phyloP scores from a whole-genome alignment of 257 asterid species.

The Lavandula angustifolia region DNA sequence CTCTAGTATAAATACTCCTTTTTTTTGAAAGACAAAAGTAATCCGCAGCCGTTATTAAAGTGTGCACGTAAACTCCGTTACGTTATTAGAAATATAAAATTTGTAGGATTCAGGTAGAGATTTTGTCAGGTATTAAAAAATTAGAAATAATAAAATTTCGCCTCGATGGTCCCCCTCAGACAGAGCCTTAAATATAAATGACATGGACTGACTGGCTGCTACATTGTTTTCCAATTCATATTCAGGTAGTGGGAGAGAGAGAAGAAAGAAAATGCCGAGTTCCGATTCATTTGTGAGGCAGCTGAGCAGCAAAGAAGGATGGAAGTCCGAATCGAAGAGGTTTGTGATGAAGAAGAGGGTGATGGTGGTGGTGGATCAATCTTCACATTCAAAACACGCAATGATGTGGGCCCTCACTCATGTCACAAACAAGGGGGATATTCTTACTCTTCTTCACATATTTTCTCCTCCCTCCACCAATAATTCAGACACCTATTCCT shows the following conservation, averaged over 20 bases:
- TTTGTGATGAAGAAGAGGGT: slow-evolving; percentile 86
- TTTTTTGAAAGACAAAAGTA: too few relatives aligned
- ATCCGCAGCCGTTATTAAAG: too few relatives aligned
- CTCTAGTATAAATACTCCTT: too few relatives aligned
- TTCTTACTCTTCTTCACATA: slow-evolving; percentile 75
- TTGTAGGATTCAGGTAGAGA: too few relatives aligned
- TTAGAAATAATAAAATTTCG: too few relatives aligned
- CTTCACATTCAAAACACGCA: slow-evolving; percentile 69
- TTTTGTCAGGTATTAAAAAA: too few relatives aligned
- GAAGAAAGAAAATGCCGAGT: slow-evolving; percentile 45
- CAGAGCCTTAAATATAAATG: too few relatives aligned
- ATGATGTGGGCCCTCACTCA: slow-evolving; percentile 98
- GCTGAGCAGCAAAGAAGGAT: slow-evolving; percentile 70
- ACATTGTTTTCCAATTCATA: too few relatives aligned
- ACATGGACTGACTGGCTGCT: too few relatives aligned
- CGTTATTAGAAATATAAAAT: too few relatives aligned
- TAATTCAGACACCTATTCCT: slow-evolving; percentile 34
- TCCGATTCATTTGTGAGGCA: slow-evolving; percentile 71
- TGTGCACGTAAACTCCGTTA: too few relatives aligned
- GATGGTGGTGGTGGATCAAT: slow-evolving; percentile 87
- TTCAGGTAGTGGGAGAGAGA: background rate
- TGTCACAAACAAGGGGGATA: slow-evolving; percentile 74
- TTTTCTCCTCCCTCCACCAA: slow-evolving; percentile 41
- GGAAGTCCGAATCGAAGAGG: slow-evolving; percentile 64
- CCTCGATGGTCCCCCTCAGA: too few relatives aligned